Evolutionary conservation across 164 flowering plant genomes (phyloP).

Genomic region (Vitis cinerea): DNA sequence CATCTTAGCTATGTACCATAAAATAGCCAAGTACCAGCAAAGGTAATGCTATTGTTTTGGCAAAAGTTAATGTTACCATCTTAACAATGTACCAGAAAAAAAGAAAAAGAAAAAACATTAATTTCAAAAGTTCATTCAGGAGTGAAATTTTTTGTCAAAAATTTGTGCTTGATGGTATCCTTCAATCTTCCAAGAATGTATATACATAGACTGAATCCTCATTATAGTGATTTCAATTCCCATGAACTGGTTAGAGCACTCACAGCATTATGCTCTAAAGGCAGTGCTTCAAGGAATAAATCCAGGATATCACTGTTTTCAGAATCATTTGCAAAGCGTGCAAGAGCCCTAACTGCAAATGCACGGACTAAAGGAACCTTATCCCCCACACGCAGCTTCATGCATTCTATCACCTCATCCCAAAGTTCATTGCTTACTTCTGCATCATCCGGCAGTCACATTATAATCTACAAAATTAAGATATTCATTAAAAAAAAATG

Average conservation of each 20-base stretch:
- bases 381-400: conserved; percentile 70
- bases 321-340: conserved; percentile 82
- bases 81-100: too few relatives aligned
- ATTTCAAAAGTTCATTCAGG: too few relatives aligned
- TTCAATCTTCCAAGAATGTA: too few relatives aligned
- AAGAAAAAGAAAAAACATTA: too few relatives aligned
- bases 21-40: too few relatives aligned
- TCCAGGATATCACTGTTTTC: conserved; percentile 85
- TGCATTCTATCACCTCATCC: conserved; percentile 87
- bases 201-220: too few relatives aligned
- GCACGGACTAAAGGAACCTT: conserved; percentile 67
- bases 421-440: conserved; percentile 83
- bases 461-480: conserved; percentile 59
- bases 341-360: conserved; percentile 79
- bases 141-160: too few relatives aligned
- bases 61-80: too few relatives aligned
- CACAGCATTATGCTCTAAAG: conserved; percentile 76
- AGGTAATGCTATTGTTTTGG: too few relatives aligned
- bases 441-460: conserved; percentile 90
- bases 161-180: too few relatives aligned
- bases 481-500: background rate
- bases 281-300: conserved; percentile 55
- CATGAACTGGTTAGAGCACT: conserved; percentile 17
- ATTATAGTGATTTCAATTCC: too few relatives aligned
- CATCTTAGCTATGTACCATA: too few relatives aligned